Percentiles rank a stretch among this genome's conserved stretches.
Evolutionary conservation across 2,329 filamentous ascomycete species (phyloP).

Genomic region (Zopfia rhizophila): DNA sequence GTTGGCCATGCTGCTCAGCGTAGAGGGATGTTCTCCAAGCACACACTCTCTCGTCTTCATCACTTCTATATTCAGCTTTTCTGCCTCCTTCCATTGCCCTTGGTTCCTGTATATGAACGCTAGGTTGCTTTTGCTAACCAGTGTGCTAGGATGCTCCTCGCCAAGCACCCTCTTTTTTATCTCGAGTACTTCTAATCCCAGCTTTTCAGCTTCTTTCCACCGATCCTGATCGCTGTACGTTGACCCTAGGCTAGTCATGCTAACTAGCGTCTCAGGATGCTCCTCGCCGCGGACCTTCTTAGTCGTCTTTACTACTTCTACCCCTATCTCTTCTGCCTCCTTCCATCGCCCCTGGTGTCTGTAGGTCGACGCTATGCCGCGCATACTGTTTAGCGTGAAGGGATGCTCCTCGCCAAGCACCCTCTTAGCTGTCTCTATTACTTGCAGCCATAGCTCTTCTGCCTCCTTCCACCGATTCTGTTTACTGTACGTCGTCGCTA

Average conservation of each 20-base stretch:
- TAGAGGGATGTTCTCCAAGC: constrained; percentile 6
- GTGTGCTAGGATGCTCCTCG: constrained; percentile 13
- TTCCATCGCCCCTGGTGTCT: constrained; percentile 5
- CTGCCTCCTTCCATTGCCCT: constrained; percentile 12
- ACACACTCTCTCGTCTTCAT: constrained; percentile 9
- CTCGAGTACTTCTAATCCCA: constrained; percentile 6
- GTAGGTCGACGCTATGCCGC: constrained; percentile 2
- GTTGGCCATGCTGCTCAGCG: constrained; percentile 11
- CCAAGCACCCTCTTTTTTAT: constrained; percentile 15
- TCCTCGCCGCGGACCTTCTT: constrained; percentile 15
- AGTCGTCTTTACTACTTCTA: constrained; percentile 8
- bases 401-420: constrained; percentile 2
- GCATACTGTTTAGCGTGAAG: constrained; percentile 5
- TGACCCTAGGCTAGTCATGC: constrained; percentile 7
- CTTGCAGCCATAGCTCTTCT: constrained; percentile 8
- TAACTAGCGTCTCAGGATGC: constrained; percentile 8
- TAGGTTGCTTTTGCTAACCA: constrained; percentile 7
- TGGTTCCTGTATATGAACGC: constrained; percentile 13
- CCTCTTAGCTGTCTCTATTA: constrained; percentile 4
- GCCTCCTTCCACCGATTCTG: constrained; percentile 7
- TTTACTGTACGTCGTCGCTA: constrained; percentile 2
- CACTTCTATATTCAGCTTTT: constrained; percentile 8
- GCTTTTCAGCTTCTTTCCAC: constrained; percentile 15
- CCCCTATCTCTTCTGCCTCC: constrained; percentile 6
- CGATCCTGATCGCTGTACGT: constrained; percentile 7